phyloP scores from a whole-genome alignment of 2,329 filamentous ascomycete genomes.

The Teratosphaeria destructans region DNA sequence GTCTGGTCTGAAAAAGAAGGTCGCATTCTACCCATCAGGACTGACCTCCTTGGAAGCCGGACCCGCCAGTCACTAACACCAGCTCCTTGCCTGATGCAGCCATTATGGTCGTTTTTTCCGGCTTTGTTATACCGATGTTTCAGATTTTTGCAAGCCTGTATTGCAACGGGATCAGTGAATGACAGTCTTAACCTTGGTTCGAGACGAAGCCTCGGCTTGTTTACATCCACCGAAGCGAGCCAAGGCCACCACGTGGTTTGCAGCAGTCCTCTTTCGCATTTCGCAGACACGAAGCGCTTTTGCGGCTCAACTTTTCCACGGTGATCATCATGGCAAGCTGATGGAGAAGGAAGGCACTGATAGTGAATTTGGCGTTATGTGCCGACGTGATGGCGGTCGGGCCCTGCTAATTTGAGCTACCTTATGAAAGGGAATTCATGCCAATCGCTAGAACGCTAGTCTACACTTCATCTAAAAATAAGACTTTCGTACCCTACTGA shows the following conservation, averaged over 20 bases:
- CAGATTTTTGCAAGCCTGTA: neutral
- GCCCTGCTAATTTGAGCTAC: neutral
- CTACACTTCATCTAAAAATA: neutral
- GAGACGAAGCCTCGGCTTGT: neutral
- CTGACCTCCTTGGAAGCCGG: conserved; percentile 21
- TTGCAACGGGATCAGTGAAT: neutral
- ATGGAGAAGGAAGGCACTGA: neutral
- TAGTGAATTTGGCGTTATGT: neutral
- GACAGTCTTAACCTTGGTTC: neutral
- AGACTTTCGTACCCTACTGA: neutral
- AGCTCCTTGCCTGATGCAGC: conserved; percentile 1
- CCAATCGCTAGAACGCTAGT: neutral
- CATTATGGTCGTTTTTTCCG: neutral
- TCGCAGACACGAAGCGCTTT: too few species aligned
- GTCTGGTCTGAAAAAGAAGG: too few species aligned
- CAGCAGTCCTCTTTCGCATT: neutral
- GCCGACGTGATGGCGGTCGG: too few species aligned
- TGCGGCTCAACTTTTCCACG: neutral
- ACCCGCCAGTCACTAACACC: conserved; percentile 22
- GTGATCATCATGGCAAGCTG: neutral
- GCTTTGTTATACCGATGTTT: neutral
- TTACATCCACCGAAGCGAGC: neutral
- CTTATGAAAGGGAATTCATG: neutral
- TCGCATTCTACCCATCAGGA: too few species aligned
- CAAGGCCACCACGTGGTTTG: neutral